Percentiles rank a stretch among this genome's conserved stretches.
Evolutionary conservation across 257 asterid genomes (phyloP).

Genomic region (Anisodus tanguticus): DNA sequence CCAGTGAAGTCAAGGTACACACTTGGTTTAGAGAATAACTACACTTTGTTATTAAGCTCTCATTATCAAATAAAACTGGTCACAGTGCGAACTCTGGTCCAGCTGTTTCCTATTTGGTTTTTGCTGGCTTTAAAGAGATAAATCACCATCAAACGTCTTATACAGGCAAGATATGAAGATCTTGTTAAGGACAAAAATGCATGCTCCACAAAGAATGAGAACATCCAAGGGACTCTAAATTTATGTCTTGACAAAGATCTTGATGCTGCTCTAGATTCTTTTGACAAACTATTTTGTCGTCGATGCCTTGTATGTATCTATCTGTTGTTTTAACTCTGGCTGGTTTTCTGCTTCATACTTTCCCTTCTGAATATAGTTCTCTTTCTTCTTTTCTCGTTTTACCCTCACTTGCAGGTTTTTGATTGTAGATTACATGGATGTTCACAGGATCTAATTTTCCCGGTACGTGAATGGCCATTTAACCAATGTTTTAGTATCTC

Average conservation of each 20-base stretch:
- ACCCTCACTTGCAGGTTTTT: slow-evolving; percentile 70
- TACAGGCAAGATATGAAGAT: slow-evolving; percentile 93
- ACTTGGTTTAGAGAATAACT: slow-evolving; percentile 31
- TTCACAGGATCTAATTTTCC: slow-evolving; percentile 81
- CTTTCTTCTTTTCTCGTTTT: slow-evolving; percentile 31
- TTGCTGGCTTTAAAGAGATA: slow-evolving; percentile 65
- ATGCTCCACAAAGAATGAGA: slow-evolving; percentile 46
- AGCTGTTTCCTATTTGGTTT: slow-evolving; percentile 62
- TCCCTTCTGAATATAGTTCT: slow-evolving; percentile 19
- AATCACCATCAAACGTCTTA: slow-evolving; percentile 69
- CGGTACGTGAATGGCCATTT: slow-evolving; percentile 48
- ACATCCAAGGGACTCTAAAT: slow-evolving; percentile 56
- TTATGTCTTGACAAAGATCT: slow-evolving; percentile 83
- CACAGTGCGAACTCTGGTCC: slow-evolving; percentile 69
- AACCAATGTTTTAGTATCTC: neutral
- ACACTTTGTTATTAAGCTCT: slow-evolving; percentile 32
- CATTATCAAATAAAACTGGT: slow-evolving; percentile 53
- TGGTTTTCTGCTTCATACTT: slow-evolving; percentile 1
- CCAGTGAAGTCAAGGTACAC: slow-evolving; percentile 78
- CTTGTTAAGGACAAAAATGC: slow-evolving; percentile 51
- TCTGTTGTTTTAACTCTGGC: neutral
- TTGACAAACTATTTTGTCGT: slow-evolving; percentile 92
- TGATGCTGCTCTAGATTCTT: slow-evolving; percentile 90
- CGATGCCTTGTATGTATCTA: slow-evolving; percentile 80
- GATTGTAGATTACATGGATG: slow-evolving; percentile 96